Evolutionary conservation across 176 grass and related monocot genomes (phyloP), one percentile per base, ranked within the genome.

Genomic region (Avena insularis): DNA sequence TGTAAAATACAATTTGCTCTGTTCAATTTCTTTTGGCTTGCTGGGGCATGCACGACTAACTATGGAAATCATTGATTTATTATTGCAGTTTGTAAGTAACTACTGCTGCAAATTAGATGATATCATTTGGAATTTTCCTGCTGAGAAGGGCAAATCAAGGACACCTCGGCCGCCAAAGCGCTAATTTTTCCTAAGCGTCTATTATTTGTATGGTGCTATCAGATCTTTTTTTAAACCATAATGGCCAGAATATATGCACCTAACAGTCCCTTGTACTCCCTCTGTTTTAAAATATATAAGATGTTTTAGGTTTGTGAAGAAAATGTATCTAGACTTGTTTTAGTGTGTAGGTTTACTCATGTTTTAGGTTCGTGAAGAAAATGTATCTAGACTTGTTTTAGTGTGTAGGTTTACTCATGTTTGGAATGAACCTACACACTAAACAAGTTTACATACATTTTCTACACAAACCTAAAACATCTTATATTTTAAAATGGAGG

Each of bases 91-190:
- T 43, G 75, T 91, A 87, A 92, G 90, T 80, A 96, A 91, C 71
- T 99, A 93, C 59, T 88, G 87, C 62, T 89, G 83, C 85, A 99
- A 99, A 86, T 87, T 99, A 67, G 92, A 99, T 83, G 94, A 99
- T 61, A 96, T 99, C 70, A 92, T 96, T 75, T 93, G 92, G 97
- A 94, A 88, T 86, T 71, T 78, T 79, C 83, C 85, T 17, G 67
- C 68, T 48, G 92, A 99, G 77, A 99, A 94, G 91, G 82, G 80
- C 23, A 96, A 90, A 89, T 93, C 90, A 77, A 92, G 91, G 55
- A 80, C 38, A 67, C 78, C 77, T 72, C 82, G 77, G 63, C 80
- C 65, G 25, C 83, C 89, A 6, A 99, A 90, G 79, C 84, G 86
- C 77, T 82, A 84, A 89, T 74, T 72, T 83, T 2, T 35, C 36